Evolutionary conservation across 768 basidiomycete species (phyloP).

Genomic region (Mycena crocata): DNA sequence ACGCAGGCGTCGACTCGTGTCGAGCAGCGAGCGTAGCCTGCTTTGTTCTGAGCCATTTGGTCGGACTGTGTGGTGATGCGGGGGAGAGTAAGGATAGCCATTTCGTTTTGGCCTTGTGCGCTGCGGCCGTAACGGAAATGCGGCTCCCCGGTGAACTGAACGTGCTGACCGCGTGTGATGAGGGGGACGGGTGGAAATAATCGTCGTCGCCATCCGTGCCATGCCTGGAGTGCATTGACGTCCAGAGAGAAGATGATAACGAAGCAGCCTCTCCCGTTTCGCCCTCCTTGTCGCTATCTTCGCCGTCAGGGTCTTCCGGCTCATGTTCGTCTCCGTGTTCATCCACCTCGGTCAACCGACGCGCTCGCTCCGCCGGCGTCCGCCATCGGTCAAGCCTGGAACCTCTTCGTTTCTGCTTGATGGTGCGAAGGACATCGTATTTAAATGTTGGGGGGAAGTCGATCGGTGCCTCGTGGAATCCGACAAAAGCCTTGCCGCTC

Average conservation of each 20-base stretch:
- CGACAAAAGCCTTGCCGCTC: conserved; percentile 73
- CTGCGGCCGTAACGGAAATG: conserved; percentile 53
- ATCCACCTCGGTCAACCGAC: conserved; percentile 50
- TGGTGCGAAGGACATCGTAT: conserved; percentile 78
- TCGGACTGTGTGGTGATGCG: conserved; percentile 44
- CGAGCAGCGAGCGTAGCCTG: not conserved
- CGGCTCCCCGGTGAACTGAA: conserved; percentile 48
- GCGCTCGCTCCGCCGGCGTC: conserved; percentile 47
- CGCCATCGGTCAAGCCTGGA: conserved; percentile 52
- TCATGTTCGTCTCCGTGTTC: conserved; percentile 51
- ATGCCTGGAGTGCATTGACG: conserved; percentile 55
- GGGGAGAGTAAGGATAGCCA: conserved; percentile 62
- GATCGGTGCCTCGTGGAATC: conserved; percentile 85
- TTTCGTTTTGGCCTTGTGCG: conserved; percentile 66
- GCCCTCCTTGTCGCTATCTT: conserved; percentile 56
- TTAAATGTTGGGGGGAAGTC: conserved; percentile 95
- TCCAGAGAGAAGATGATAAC: conserved; percentile 64
- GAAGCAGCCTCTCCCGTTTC: conserved; percentile 61
- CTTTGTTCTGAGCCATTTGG: conserved; percentile 46
- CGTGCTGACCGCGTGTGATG: conserved; percentile 40
- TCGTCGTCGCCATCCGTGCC: conserved; percentile 55
- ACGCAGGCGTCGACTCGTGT: conserved; percentile 21
- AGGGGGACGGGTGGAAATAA: conserved; percentile 46
- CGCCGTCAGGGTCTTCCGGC: conserved; percentile 48
- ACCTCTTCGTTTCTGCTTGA: conserved; percentile 59